Evolutionary conservation across 2,329 filamentous ascomycete species (phyloP), one percentile per base, ranked within the genome.

Genomic region (Juglanconis sp.): DNA sequence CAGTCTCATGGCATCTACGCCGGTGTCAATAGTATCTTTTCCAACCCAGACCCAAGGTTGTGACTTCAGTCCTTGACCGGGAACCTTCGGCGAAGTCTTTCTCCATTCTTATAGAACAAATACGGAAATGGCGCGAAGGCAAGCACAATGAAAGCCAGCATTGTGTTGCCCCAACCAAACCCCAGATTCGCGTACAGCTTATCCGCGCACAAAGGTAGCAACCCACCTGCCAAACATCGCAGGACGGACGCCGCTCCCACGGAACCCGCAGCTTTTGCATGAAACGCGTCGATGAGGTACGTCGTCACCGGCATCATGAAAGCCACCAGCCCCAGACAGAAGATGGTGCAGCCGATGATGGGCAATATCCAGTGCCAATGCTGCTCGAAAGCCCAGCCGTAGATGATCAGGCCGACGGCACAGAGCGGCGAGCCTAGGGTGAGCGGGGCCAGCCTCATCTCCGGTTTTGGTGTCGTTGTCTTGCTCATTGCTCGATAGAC

Each of bases 211-310:
- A 55, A 11, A 8, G 60, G 60, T 11, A 62, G 38, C 36, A 62
- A 5, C 0, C 56, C 52, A 5, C 60, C 60, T 5, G 24, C 50
- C 3, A 62, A 11, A 2, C 55, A 50, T 5, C 56, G 17, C 32
- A 62, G 24, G 32, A 62, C 51, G 7, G 60, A 50, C 8, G 60
- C 51, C 15, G 60, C 60, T 13, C 60, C 60, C 17, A 62, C 44
- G 3, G 51, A 50, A 2, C 51, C 56, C 4, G 56, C 60, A 2
- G 56, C 60, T 15, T 62, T 47, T 15, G 46, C 9, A 15, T 53
- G 38, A 30, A 59, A 62, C 3, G 49, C 56, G n/a, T 61, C 55
- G 5, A 61, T 53, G 4, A 59, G 51, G 40, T 61, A 61, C 1
- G 50, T 51, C 7, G 44, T 62, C 13, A 62, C 56, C 9, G 50